Conservation (phyloP, 1,284 basidiomycete genomes). For the Trichosporon asahii region DNA sequence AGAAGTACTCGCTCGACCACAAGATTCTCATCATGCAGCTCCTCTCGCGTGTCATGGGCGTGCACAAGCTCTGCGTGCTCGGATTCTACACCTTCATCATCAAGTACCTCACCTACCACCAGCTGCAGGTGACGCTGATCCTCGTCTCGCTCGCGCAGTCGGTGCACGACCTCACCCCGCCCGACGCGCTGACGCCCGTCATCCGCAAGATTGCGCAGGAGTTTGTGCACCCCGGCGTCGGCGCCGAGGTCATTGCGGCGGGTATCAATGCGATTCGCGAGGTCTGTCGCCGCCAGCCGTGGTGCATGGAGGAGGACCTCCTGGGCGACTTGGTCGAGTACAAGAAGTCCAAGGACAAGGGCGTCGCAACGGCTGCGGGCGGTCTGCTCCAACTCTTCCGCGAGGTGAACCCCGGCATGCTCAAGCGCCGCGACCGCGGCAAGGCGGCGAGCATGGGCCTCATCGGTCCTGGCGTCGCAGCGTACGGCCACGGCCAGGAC, state of each 20-base stretch:
- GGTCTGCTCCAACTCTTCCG: conserved; percentile 89
- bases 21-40: conserved; percentile 98
- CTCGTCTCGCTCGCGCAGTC: conserved; percentile 93
- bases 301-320: conserved; percentile 89
- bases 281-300: conserved; percentile 87
- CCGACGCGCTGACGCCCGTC: conserved; percentile 85
- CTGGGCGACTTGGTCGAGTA: conserved; percentile 92
- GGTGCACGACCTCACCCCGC: conserved; percentile 91
- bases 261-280: conserved; percentile 94
- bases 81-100: conserved; percentile 97
- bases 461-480: conserved; percentile 62
- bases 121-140: conserved; percentile 89
- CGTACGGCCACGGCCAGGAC: conserved; percentile 76
- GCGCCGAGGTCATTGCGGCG: conserved; percentile 89
- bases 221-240: conserved; percentile 97
- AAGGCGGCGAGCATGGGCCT: conserved; percentile 79
- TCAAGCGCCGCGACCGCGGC: conserved; percentile 86
- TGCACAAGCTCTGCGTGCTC: conserved; percentile 88
- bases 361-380: conserved; percentile 81
- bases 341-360: conserved; percentile 90
- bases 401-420: conserved; percentile 90
- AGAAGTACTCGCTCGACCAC: conserved; percentile 89
- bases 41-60: conserved; percentile 88
- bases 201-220: conserved; percentile 89
- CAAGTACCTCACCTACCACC: conserved; percentile 86